Evolutionary conservation across 2,329 filamentous ascomycete species (phyloP), one percentile per base, ranked within the genome.

Genomic region (Diaporthe capsici): DNA sequence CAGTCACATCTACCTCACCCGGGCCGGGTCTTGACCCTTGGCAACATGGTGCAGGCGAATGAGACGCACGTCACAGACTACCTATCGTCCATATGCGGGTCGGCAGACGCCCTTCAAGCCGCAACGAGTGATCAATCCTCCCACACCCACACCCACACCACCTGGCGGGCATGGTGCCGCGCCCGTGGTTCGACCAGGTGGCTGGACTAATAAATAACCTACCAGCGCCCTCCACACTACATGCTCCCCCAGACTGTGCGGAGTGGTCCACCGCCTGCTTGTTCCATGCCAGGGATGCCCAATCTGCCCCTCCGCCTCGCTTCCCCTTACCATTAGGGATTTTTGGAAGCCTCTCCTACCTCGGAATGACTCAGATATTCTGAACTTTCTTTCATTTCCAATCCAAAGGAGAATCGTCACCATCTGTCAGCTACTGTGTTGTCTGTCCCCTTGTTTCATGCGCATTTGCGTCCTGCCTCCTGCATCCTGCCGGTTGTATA

Each of bases 301-400:
- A 53, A 67, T 34, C 63, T 55, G 47, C 58, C 42, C 65, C 65
- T 68, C 65, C 47, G 65, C 15, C 67, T 75, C 67, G 75, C 65
- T n/a, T 76, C 67, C 49, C 47, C 65, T 65, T 76, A 58, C 72
- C 75, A 4, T 76, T 60, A 72, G 60, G 17, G 51, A 60, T 47
- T 55, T 75, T 49, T 68, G 31, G 22, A 68, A 22, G 47, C 22
- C 47, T 68, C 10, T 72, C 72, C 75, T 72, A 55, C 67, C 28
- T 42, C 72, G 72, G 51, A 67, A 75, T 75, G 75, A 75, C 72
- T 75, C 75, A 76, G 65, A 71, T 71, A 61, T 37, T 57, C 65
- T 75, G 34, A 51, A 61, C 55, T 44, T 49, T 71, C 42, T 55
- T 58, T 49, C 39, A 76, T 76, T 61, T 58, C 34, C 51, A 72